A percentile compares a stretch with the other conserved stretches of the same genome.
These are phyloP conservation scores for Epichloe bromicola DNA, from an alignment of 2,329 filamentous ascomycete genomes.

Conservation along the genomic window DNA sequence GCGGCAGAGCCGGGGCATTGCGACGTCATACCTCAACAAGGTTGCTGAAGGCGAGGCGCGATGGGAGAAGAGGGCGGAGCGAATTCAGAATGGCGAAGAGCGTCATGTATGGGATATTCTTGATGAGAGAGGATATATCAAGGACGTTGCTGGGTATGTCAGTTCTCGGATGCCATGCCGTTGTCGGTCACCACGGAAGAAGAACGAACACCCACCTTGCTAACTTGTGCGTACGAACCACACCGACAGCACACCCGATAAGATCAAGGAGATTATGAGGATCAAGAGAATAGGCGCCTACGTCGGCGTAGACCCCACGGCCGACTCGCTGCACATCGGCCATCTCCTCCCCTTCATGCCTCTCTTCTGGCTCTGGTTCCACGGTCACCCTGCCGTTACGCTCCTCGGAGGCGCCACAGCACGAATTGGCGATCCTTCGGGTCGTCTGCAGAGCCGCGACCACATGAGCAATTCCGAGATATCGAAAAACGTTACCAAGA, in stretches of 20 bases:
- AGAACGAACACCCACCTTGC: background rate
- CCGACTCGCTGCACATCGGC: constrained; percentile 65
- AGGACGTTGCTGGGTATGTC: constrained; percentile 59
- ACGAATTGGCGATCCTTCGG: constrained; percentile 68
- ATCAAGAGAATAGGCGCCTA: constrained; percentile 59
- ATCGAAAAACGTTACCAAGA: constrained; percentile 51
- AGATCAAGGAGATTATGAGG: constrained; percentile 51
- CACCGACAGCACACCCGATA: constrained; percentile 27
- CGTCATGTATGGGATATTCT: constrained; percentile 49
- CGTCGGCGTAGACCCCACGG: constrained; percentile 72
- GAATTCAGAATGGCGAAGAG: constrained; percentile 35
- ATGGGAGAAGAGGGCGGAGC: constrained; percentile 35
- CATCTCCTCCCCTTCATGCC: constrained; percentile 74
- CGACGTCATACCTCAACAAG: constrained; percentile 31
- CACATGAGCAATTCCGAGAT: constrained; percentile 37
- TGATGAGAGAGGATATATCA: constrained; percentile 59
- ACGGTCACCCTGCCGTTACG: constrained; percentile 56
- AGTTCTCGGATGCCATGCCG: background rate
- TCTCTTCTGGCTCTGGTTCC: constrained; percentile 70
- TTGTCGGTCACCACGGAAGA: constrained; percentile 10
- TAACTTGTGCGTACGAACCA: background rate
- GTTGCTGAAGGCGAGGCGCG: constrained; percentile 24
- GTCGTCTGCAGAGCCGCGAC: constrained; percentile 49
- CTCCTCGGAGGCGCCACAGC: constrained; percentile 64
- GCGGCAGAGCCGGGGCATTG: constrained; percentile 22